Conservation (phyloP, 208 protist genomes). For the Acanthamoeba royreba region DNA sequence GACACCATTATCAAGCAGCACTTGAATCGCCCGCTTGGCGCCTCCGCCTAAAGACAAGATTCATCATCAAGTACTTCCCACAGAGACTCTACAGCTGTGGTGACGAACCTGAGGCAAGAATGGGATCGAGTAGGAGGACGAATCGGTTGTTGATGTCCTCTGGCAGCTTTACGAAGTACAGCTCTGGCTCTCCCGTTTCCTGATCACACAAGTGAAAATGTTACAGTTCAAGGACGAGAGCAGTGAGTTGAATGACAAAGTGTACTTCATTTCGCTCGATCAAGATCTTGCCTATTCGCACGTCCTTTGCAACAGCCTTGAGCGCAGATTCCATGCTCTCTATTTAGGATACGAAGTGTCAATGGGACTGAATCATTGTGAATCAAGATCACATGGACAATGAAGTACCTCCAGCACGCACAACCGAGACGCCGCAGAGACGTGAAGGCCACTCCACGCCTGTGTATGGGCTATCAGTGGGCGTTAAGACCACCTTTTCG, state of each 20-base stretch:
- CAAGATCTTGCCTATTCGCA: conserved; percentile 97
- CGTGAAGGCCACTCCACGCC: conserved; percentile 51
- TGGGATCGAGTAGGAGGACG: conserved; percentile 95
- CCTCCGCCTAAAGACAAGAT: background rate
- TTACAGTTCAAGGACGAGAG: background rate
- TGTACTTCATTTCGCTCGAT: conserved; percentile 93
- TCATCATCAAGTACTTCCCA: too few relatives aligned
- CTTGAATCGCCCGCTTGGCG: conserved; percentile 74
- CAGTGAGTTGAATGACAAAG: background rate
- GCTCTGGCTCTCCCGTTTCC: conserved; percentile 82
- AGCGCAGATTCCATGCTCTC: conserved; percentile 92
- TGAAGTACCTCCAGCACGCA: conserved; percentile 87
- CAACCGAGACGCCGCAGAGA: conserved; percentile 92
- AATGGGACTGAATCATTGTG: background rate
- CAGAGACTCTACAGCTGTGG: too few relatives aligned
- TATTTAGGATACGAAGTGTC: background rate
- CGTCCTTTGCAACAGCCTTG: conserved; percentile 89
- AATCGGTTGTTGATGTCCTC: conserved; percentile 75
- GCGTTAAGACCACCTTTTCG: conserved; percentile 87
- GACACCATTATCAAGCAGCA: conserved; percentile 68
- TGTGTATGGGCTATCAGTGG: conserved; percentile 80
- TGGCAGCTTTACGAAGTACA: conserved; percentile 95
- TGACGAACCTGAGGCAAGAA: conserved; percentile 86
- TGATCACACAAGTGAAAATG: background rate
- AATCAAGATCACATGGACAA: background rate